phyloP scores from a whole-genome alignment of 192 early-diverging fungal genomes.

The Oehlia diaphana region DNA sequence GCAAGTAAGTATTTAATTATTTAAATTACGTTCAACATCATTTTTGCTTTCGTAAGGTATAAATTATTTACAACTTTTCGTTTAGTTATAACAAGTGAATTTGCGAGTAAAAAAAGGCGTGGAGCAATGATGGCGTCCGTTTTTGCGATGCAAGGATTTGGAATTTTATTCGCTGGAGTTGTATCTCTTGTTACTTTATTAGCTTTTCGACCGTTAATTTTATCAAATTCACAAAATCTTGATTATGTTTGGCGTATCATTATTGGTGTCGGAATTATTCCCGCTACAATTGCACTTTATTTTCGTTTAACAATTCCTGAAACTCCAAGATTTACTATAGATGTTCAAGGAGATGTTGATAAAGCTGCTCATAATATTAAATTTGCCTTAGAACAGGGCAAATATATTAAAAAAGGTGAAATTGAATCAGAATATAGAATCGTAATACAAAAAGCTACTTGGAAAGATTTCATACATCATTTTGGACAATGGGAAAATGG shows the following conservation, averaged over 20 bases:
- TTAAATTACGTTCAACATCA: not conserved
- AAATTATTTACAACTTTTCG: not conserved
- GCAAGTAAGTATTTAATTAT: constrained; percentile 44
- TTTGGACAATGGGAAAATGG: constrained; percentile 81
- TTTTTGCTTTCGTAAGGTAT: not conserved
- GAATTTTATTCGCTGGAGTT: constrained; percentile 75
- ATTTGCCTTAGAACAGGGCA: constrained; percentile 44
- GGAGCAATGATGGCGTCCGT: constrained; percentile 82
- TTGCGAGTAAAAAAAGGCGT: constrained; percentile 71
- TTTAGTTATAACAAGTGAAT: constrained; percentile 85
- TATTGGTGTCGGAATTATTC: constrained; percentile 77
- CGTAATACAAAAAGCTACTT: constrained; percentile 43
- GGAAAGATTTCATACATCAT: constrained; percentile 66
- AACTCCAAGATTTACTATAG: constrained; percentile 73
- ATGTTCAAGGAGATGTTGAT: constrained; percentile 56
- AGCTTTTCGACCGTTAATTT: constrained; percentile 66
- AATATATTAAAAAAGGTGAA: constrained; percentile 43
- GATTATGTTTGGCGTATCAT: constrained; percentile 90
- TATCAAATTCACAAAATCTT: constrained; percentile 60
- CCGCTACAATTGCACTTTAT: constrained; percentile 77
- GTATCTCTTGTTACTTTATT: constrained; percentile 68
- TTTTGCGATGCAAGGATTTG: constrained; percentile 92
- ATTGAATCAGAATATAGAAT: constrained; percentile 26
- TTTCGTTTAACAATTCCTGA: constrained; percentile 81
- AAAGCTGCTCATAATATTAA: constrained; percentile 49